phyloP scores from a whole-genome alignment of 306 rosid species.

The Sicyos edulis region DNA sequence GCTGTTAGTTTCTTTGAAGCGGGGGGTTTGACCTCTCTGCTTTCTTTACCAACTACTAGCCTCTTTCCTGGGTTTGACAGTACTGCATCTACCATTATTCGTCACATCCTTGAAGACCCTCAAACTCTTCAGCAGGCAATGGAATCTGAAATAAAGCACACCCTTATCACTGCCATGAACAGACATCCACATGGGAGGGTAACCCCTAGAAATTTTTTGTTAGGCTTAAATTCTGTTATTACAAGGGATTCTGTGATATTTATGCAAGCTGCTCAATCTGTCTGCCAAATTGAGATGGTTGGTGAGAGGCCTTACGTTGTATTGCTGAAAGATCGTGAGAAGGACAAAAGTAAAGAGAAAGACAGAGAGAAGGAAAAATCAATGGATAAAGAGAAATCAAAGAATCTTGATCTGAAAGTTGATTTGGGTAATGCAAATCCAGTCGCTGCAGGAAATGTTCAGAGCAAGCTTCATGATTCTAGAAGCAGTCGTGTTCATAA shows the following conservation, averaged over 20 bases:
- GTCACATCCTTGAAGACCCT: conserved; percentile 95
- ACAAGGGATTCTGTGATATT: conserved; percentile 74
- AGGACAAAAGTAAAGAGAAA: conserved; percentile 77
- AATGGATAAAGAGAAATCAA: conserved; percentile 59
- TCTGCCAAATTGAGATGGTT: conserved; percentile 90
- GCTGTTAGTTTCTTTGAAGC: conserved; percentile 74
- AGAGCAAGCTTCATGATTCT: conserved; percentile 59
- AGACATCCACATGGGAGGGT: conserved; percentile 90
- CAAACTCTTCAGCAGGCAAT: conserved; percentile 99
- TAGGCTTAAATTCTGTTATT: conserved; percentile 68
- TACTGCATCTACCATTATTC: conserved; percentile 79
- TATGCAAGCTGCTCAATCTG: conserved; percentile 91
- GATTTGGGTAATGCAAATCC: conserved; percentile 44
- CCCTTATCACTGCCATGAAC: conserved; percentile 59
- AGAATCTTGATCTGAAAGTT: conserved; percentile 53
- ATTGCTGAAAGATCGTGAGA: conserved; percentile 76
- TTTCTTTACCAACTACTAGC: conserved; percentile 83
- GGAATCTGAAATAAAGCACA: conserved; percentile 93
- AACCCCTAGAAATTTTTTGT: conserved; percentile 72
- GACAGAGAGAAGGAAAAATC: conserved; percentile 66
- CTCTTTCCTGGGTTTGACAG: conserved; percentile 92
- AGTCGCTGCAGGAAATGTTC: conserved; percentile 44
- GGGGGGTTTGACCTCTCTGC: conserved; percentile 74
- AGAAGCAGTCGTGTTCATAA: conserved; percentile 53
- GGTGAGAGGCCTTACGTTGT: conserved; percentile 83